A percentile compares a stretch with the other conserved stretches of the same genome.
These are phyloP conservation scores for Uromyces viciae-fabae DNA, from an alignment of 1,284 basidiomycete species.

Conservation along the genomic window DNA sequence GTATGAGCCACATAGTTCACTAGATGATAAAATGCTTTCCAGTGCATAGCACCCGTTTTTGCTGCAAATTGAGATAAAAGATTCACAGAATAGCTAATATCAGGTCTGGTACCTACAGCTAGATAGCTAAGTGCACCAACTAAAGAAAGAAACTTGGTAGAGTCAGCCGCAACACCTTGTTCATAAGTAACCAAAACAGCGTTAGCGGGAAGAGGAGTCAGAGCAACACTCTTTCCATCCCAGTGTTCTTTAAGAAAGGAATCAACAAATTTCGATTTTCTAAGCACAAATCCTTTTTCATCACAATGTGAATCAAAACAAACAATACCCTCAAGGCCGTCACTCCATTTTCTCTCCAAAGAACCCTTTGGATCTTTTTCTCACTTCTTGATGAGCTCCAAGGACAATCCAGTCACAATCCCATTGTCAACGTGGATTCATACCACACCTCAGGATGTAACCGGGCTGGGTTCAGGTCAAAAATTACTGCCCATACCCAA, in stretches of 20 bases:
- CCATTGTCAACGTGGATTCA: constrained; percentile 23
- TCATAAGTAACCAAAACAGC: not conserved
- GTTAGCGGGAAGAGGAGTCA: not conserved
- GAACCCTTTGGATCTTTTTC: not conserved
- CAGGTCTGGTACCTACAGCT: constrained; percentile 1
- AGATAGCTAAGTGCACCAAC: constrained; percentile 6
- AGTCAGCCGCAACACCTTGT: not conserved
- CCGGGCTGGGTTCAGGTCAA: too few species aligned
- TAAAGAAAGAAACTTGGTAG: not conserved
- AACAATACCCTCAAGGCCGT: not conserved
- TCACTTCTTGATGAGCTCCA: not conserved
- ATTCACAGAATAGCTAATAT: constrained; percentile 2
- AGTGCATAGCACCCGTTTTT: not conserved
- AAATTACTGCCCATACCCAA: too few species aligned
- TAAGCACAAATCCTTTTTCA: not conserved
- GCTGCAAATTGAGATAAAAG: not conserved
- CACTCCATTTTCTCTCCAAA: constrained; percentile 9
- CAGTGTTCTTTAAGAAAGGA: not conserved
- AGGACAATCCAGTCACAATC: not conserved
- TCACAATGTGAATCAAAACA: not conserved
- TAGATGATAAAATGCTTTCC: not conserved
- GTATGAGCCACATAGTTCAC: constrained; percentile 1
- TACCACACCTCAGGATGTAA: too few species aligned
- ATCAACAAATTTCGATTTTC: not conserved
- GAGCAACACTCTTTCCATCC: not conserved